Evolutionary conservation across 1,284 basidiomycete genomes (phyloP).

Genomic region (Cutaneotrichosporon daszewskae): DNA sequence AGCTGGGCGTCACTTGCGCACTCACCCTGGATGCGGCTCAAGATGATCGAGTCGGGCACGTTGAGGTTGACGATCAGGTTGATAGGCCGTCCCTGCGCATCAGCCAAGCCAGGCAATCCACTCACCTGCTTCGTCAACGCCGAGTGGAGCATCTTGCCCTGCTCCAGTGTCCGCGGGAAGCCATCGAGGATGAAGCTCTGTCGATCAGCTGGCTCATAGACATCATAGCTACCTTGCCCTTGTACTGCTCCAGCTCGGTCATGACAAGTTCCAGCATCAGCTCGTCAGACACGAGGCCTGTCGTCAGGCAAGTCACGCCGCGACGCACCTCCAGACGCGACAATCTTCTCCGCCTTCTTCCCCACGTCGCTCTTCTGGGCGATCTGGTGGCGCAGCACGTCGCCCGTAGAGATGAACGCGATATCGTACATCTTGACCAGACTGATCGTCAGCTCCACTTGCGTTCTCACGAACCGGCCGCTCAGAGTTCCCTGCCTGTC

Average conservation of each 20-base stretch:
- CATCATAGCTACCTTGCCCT: conserved; percentile 31
- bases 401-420: conserved; percentile 46
- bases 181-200: conserved; percentile 86
- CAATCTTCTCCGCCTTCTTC: conserved; percentile 4
- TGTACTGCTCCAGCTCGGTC: conserved; percentile 42
- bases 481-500: conserved; percentile 14
- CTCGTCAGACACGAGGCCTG: conserved; percentile 46
- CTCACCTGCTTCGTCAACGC: conserved; percentile 40
- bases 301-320: neutral
- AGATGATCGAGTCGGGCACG: conserved; percentile 83
- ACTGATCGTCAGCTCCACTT: too few relatives aligned
- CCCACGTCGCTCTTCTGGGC: conserved; percentile 22
- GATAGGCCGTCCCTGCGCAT: conserved; percentile 56
- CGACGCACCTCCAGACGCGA: conserved; percentile 9
- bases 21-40: conserved; percentile 71
- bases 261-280: conserved; percentile 47
- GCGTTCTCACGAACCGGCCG: too few relatives aligned
- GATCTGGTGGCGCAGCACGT: conserved; percentile 48
- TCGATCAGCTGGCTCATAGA: neutral
- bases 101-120: conserved; percentile 46
- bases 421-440: conserved; percentile 47
- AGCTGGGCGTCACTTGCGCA: conserved; percentile 1
- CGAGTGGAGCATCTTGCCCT: conserved; percentile 75
- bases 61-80: conserved; percentile 86
- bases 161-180: conserved; percentile 86